phyloP scores from a whole-genome alignment of 2,329 filamentous ascomycete genomes.

The Biscogniauxia mediterranea region DNA sequence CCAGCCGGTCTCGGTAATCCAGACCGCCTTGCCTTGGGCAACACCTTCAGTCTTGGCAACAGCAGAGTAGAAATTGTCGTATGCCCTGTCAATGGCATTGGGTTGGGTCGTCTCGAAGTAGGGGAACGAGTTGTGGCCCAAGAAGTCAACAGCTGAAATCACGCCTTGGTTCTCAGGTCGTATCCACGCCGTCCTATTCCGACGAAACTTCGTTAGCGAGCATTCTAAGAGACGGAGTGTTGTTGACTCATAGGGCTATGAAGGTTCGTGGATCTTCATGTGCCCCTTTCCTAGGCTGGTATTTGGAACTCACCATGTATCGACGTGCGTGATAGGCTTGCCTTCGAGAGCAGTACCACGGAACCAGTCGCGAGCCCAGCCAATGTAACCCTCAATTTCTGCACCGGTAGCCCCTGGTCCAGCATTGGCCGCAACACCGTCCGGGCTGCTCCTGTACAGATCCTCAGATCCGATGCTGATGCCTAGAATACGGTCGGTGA shows the following conservation, averaged over 20 bases:
- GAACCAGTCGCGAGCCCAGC: slow-evolving; percentile 28
- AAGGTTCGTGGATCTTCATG: no score
- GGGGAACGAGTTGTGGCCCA: slow-evolving; percentile 32
- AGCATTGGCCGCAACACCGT: slow-evolving; percentile 26
- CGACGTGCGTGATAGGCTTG: slow-evolving; percentile 31
- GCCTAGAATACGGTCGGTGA: slow-evolving; percentile 28
- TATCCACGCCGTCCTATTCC: slow-evolving; percentile 29
- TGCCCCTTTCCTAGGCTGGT: neutral
- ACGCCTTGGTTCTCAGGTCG: slow-evolving; percentile 28
- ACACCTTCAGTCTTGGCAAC: slow-evolving; percentile 26
- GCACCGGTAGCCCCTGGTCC: slow-evolving; percentile 25
- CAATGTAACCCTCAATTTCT: slow-evolving; percentile 30
- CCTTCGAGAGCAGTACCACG: slow-evolving; percentile 24
- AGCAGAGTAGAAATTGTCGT: slow-evolving; percentile 27
- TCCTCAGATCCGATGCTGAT: slow-evolving; percentile 34
- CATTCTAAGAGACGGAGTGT: neutral
- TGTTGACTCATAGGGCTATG: neutral
- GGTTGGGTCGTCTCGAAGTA: slow-evolving; percentile 30
- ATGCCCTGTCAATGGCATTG: slow-evolving; percentile 28
- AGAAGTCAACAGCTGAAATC: slow-evolving; percentile 23
- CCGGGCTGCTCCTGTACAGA: slow-evolving; percentile 27
- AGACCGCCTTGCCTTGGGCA: slow-evolving; percentile 29
- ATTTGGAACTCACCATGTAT: slow-evolving; percentile 27
- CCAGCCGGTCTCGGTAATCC: slow-evolving; percentile 33
- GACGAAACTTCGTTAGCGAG: neutral